Conservation (phyloP, 1,284 basidiomycete species). For the Vanrija humicola region DNA sequence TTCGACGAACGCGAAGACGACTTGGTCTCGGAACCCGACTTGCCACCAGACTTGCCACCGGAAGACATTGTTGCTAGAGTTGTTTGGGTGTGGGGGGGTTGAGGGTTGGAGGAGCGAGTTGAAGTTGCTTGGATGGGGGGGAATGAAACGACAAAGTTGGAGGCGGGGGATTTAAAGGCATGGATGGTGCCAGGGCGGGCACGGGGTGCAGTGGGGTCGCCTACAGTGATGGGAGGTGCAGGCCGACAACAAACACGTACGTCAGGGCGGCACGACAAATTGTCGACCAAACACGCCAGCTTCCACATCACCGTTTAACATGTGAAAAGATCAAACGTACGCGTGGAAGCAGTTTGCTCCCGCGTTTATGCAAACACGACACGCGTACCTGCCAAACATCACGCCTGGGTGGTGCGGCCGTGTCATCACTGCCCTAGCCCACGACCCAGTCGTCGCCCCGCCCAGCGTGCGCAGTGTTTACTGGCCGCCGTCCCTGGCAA, state of each 20-base stretch:
- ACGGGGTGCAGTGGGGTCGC: constrained; percentile 1
- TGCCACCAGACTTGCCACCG: constrained; percentile 54
- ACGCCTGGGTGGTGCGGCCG: background rate
- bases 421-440: background rate
- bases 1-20: constrained; percentile 71
- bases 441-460: background rate
- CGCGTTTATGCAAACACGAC: too few species aligned
- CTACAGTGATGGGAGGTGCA: constrained; percentile 7
- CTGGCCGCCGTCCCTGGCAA: too few species aligned
- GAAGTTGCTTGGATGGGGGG: constrained; percentile 5
- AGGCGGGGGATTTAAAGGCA: constrained; percentile 12
- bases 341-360: too few species aligned
- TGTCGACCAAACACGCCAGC: background rate
- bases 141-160: constrained; percentile 9
- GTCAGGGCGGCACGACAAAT: constrained; percentile 1
- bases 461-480: too few species aligned
- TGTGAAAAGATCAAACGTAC: background rate
- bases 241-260: background rate
- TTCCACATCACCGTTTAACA: too few species aligned
- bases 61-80: constrained; percentile 54
- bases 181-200: constrained; percentile 3
- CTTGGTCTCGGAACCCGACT: constrained; percentile 53
- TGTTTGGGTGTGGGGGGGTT: constrained; percentile 20
- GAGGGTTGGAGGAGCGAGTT: constrained; percentile 16
- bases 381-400: background rate